These are phyloP conservation scores for Russula abietina DNA, from an alignment of 768 basidiomycete genomes.

Conservation along the genomic window DNA sequence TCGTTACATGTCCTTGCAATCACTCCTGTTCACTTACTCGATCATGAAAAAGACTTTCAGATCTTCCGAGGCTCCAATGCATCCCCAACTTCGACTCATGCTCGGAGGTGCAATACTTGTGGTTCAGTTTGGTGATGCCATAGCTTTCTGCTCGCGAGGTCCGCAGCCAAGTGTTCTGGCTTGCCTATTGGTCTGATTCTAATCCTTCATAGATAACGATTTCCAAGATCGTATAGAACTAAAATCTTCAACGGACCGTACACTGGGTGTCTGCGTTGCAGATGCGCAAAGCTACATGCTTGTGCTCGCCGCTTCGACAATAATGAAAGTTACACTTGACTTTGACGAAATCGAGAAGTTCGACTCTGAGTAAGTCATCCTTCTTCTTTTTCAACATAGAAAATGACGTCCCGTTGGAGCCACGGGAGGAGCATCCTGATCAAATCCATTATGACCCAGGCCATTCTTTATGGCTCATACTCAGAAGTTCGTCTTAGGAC, in stretches of 20 bases:
- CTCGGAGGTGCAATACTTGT: conserved; percentile 52
- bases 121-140: conserved; percentile 71
- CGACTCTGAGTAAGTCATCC: conserved; percentile 50
- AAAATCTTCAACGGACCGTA: conserved; percentile 59
- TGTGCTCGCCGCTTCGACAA: conserved; percentile 59
- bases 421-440: conserved; percentile 62
- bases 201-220: conserved; percentile 47
- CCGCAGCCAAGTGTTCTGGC: conserved; percentile 4
- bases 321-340: conserved; percentile 63
- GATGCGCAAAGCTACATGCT: conserved; percentile 45
- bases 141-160: conserved; percentile 68
- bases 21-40: background rate
- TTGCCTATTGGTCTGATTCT: background rate
- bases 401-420: conserved; percentile 32
- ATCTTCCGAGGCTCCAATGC: conserved; percentile 58
- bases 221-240: conserved; percentile 69
- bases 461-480: conserved; percentile 69
- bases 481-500: conserved; percentile 42
- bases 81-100: conserved; percentile 60
- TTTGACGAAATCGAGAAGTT: conserved; percentile 55
- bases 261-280: conserved; percentile 62
- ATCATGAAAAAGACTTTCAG: conserved; percentile 45
- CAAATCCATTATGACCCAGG: conserved; percentile 77
- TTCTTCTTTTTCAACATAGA: background rate
- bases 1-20: conserved; percentile 27